Evolutionary conservation across 805 yeast species (phyloP), one percentile per base, ranked within the genome.

Genomic region (Ogataea minuta): DNA sequence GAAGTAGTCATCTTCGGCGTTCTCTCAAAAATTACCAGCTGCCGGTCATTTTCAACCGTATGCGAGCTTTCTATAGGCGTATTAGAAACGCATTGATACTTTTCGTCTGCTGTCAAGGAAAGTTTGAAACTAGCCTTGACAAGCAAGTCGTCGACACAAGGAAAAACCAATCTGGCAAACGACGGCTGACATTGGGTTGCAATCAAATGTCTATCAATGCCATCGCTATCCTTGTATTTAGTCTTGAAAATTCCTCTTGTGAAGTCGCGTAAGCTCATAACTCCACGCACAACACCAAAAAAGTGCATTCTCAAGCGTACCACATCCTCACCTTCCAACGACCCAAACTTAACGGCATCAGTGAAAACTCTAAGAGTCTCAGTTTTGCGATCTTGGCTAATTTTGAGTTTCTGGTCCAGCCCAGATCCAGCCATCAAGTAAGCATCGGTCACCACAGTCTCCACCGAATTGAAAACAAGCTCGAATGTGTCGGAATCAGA

Each of bases 101-200:
- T 59, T 7, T 55, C 32, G 4, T 60, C 56, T 0, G 83, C 71
- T n/a, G 60, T 70, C 17, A 84, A 57, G 2, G 72, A 53, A 21
- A 85, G 59, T 41, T 70, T 57, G 41, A 79, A 68, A 1, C 74
- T 67, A 4, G 77, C 69, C 53, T 81, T 83, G 23, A 63, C 58
- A n/a, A 64, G 51, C 6, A 79, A 69, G 50, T 83, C 89, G 57
- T 84, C 93, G 9, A 84, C 53, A 50, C 83, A 76, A 2, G 95
- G 95, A 52, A 79, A 79, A 9, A 84, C 72, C 33, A 56, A 53
- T 48, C 82, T 67, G 4, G 88, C 81, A 46, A 71, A 80, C 12
- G 70, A 68, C 0, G 93, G 89, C 55, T 84, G 90, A 29, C 78
- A 70, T 53, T 85, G 93, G 2, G 93, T 81, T 0, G 89, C 79